A percentile compares a stretch with the other conserved stretches of the same genome.
These are phyloP conservation scores for Ceratobasidium sp. DNA, from an alignment of 1,284 basidiomycete genomes.

Conservation along the genomic window DNA sequence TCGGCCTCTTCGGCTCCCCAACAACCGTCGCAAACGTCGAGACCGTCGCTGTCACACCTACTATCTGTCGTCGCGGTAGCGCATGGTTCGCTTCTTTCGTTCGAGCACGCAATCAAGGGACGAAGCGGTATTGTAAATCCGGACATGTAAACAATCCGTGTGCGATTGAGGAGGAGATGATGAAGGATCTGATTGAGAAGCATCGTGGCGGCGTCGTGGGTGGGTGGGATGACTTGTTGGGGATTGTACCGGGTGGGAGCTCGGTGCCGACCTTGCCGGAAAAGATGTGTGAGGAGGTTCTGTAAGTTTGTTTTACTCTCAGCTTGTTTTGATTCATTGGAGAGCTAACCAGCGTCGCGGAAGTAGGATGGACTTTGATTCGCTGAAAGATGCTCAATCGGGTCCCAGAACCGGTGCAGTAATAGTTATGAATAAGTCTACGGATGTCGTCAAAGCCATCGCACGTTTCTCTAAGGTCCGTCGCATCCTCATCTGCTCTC, in stretches of 20 bases:
- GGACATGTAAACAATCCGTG: constrained; percentile 99
- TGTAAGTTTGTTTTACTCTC: constrained; percentile 76
- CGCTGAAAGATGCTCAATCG: constrained; percentile 93
- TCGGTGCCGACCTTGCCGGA: constrained; percentile 96
- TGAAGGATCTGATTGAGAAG: constrained; percentile 94
- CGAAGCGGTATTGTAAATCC: constrained; percentile 95
- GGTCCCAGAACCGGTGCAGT: constrained; percentile 98
- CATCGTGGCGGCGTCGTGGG: constrained; percentile 96
- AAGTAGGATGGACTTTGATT: constrained; percentile 99
- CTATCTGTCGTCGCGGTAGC: constrained; percentile 91
- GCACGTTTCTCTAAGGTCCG: constrained; percentile 87
- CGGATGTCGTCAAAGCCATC: constrained; percentile 93
- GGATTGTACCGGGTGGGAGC: constrained; percentile 94
- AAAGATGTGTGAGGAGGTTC: constrained; percentile 82
- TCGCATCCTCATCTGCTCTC: constrained; percentile 10
- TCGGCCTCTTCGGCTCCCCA: constrained; percentile 96
- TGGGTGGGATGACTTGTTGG: constrained; percentile 96
- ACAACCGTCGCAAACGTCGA: constrained; percentile 99
- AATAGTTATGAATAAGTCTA: constrained; percentile 98
- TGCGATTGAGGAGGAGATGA: constrained; percentile 99
- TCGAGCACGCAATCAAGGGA: constrained; percentile 92
- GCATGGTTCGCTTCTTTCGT: constrained; percentile 95
- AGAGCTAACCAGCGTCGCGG: too few relatives aligned
- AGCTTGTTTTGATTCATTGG: too few relatives aligned
- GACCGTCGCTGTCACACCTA: constrained; percentile 97